Percentiles rank a stretch among this genome's conserved stretches.
phyloP scores from a whole-genome alignment of 164 flowering plant genomes.

The Stephania cephalantha region DNA sequence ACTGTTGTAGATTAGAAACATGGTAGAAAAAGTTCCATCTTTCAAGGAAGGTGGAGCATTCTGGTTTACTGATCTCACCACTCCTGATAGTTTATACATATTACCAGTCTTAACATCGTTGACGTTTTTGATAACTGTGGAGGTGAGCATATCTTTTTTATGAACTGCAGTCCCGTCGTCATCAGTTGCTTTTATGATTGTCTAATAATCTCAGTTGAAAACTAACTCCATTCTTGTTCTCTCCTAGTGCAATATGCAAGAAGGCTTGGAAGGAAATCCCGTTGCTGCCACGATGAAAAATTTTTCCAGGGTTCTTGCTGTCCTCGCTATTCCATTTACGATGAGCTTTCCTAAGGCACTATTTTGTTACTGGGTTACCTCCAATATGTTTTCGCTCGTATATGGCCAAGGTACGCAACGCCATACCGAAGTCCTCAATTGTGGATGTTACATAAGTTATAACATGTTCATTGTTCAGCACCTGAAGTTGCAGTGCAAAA shows the following conservation, averaged over 20 bases:
- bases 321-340: constrained; percentile 66
- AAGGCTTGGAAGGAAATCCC: constrained; percentile 94
- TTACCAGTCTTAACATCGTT: constrained; percentile 73
- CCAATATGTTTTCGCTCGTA: constrained; percentile 42
- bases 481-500: neutral
- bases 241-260: constrained; percentile 71
- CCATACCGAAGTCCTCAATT: neutral
- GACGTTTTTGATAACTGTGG: constrained; percentile 72
- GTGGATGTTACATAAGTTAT: too few relatives aligned
- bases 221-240: constrained; percentile 1
- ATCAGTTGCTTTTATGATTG: constrained; percentile 4
- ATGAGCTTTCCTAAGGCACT: constrained; percentile 76
- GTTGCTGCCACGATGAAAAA: constrained; percentile 68
- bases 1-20: constrained; percentile 52
- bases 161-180: constrained; percentile 1
- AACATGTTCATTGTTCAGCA: too few relatives aligned
- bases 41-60: constrained; percentile 73
- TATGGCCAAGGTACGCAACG: constrained; percentile 39
- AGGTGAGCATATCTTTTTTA: constrained; percentile 34
- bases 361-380: constrained; percentile 57
- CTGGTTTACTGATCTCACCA: constrained; percentile 88
- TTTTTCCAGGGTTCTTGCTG: constrained; percentile 59
- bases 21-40: constrained; percentile 91
- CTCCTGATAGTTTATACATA: constrained; percentile 64
- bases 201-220: neutral